Evolutionary conservation across 371 early-diverging fungal genomes (phyloP), one percentile per base, ranked within the genome.

Genomic region (Mucor racemosus): DNA sequence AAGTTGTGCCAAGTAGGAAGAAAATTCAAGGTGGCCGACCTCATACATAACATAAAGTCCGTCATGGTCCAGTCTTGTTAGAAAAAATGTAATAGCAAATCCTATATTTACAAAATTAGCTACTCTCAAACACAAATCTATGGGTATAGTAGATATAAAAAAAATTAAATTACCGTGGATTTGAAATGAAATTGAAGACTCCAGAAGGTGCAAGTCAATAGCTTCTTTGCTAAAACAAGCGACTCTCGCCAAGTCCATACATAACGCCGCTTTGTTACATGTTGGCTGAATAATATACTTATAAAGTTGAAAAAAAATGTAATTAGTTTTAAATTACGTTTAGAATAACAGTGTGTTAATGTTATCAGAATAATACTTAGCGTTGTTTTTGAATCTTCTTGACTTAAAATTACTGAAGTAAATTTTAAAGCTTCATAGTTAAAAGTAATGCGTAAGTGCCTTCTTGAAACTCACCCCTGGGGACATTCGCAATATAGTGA

Each of bases 161-260:
- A 41, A 41, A 53, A 36, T n/a, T 46, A 36, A 35, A 48, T 58
- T 44, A 65, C 65, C 65, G 42, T 65, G 65, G 65, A 57, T 61
- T 59, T 68, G 68, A 59, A 64, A 63, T 64, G 68, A 48, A 58
- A 63, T 68, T 63, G 60, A 62, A 58, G 68, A 68, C 63, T 68
- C 64, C 44, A 68, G 64, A 36, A 64, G 64, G 58, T 60, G 68
- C 58, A 42, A 68, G 56, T 64, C 68, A 59, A 63, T 68, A 58
- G 54, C 68, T 63, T 68, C 64, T 54, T 68, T 68, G 63, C 64
- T 68, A 63, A 68, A 68, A 59, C 68, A 68, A 68, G 68, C 60
- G 64, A 68, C 38, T 64, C 41, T 68, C 62, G 58, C 64, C 68
- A 64, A 68, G 60, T 63, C 68, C 57, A 68, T 55, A 68, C 68